Percentiles rank a stretch among this genome's conserved stretches.
Evolutionary conservation across 2,329 filamentous ascomycete species (phyloP).

Genomic region (Venturia aucupariae): DNA sequence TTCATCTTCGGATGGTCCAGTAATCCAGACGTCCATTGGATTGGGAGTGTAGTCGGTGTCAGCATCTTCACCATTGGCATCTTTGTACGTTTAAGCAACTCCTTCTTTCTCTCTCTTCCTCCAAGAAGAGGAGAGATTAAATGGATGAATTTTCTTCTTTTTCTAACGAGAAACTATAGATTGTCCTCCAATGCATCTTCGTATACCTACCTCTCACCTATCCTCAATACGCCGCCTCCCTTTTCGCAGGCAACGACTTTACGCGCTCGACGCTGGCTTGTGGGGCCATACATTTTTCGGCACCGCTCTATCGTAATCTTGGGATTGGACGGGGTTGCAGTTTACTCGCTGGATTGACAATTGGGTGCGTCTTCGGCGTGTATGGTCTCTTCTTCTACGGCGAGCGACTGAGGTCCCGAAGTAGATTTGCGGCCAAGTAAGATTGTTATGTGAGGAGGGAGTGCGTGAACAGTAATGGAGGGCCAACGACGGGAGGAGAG

Average conservation of each 20-base stretch:
- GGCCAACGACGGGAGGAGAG: too few species aligned
- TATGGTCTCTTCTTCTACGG: slow-evolving; percentile 52
- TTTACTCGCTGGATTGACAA: slow-evolving; percentile 41
- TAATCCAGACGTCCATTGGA: slow-evolving; percentile 43
- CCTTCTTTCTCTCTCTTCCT: too few species aligned
- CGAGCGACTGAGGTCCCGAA: slow-evolving; percentile 44
- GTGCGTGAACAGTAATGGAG: too few species aligned
- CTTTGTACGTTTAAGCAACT: slow-evolving; percentile 30
- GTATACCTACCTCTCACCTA: slow-evolving; percentile 50
- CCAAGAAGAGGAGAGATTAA: too few species aligned
- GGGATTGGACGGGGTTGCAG: slow-evolving; percentile 50
- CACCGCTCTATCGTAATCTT: slow-evolving; percentile 50
- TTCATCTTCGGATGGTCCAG: slow-evolving; percentile 44
- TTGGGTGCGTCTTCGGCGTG: slow-evolving; percentile 43
- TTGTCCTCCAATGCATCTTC: slow-evolving; percentile 53
- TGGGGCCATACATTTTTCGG: slow-evolving; percentile 50
- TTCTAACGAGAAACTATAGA: too few species aligned
- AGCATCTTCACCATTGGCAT: slow-evolving; percentile 43
- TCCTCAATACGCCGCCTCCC: slow-evolving; percentile 35
- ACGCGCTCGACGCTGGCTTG: slow-evolving; percentile 43
- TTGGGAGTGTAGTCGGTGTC: slow-evolving; percentile 49
- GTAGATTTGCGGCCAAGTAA: slow-evolving; percentile 46
- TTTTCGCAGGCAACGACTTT: slow-evolving; percentile 18
- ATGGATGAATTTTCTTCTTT: too few species aligned
- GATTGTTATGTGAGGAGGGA: too few species aligned